Percentiles rank a stretch among this genome's conserved stretches.
These are phyloP conservation scores for Raphanus raphanistrum DNA, from an alignment of 345 rosid genomes.

Conservation along the genomic window DNA sequence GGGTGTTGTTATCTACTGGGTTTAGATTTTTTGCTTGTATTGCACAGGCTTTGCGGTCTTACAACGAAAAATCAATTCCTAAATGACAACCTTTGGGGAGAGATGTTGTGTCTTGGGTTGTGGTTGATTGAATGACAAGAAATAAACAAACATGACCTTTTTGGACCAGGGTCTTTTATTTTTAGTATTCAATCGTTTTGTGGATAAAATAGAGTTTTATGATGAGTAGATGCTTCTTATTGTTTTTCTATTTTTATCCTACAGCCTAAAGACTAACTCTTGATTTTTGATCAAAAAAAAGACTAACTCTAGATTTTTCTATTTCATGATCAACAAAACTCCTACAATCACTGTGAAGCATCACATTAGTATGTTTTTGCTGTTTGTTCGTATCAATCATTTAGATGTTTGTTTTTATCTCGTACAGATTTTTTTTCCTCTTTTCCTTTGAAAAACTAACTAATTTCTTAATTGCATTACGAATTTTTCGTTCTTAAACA, in stretches of 20 bases:
- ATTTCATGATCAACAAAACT: neutral
- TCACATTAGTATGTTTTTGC: neutral
- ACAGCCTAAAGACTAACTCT: neutral
- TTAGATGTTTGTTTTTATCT: too few relatives aligned
- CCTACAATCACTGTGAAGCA: neutral
- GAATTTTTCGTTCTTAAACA: neutral
- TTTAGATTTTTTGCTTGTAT: neutral
- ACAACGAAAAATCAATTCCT: neutral
- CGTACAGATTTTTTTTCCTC: neutral
- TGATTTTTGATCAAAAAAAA: too few relatives aligned
- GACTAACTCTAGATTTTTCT: too few relatives aligned
- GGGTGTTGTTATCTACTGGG: neutral
- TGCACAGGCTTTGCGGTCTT: neutral
- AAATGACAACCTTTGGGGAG: conserved; percentile 14
- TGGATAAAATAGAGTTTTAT: neutral
- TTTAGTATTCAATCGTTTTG: conserved; percentile 12
- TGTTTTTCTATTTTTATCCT: conserved; percentile 5
- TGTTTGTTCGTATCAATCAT: neutral
- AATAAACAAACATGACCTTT: neutral
- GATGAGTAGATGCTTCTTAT: neutral
- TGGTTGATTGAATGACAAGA: conserved; percentile 25
- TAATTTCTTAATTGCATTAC: neutral
- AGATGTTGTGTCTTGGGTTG: conserved; percentile 20
- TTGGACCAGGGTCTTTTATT: conserved; percentile 6
- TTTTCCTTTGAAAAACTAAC: neutral